These are phyloP conservation scores for Pichia cephalocereana DNA, from an alignment of 805 yeast genomes.

Conservation along the genomic window DNA sequence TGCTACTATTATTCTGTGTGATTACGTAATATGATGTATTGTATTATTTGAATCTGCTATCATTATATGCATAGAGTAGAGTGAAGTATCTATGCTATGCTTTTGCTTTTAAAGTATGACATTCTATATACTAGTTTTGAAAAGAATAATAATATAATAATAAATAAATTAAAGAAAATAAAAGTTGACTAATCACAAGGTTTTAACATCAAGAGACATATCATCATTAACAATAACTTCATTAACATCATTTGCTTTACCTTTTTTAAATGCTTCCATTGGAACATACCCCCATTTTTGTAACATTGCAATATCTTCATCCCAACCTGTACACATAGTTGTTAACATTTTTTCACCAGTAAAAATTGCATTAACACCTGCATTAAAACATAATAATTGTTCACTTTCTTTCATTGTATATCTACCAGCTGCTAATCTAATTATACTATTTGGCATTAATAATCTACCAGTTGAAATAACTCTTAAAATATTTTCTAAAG, in stretches of 20 bases:
- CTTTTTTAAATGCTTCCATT: constrained; percentile 12
- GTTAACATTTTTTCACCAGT: constrained; percentile 78
- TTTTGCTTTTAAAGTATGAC: too few species aligned
- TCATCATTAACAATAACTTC: neutral
- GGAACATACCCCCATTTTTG: constrained; percentile 49
- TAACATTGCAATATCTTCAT: constrained; percentile 64
- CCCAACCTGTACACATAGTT: constrained; percentile 80
- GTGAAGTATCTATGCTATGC: too few species aligned
- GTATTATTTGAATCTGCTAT: too few species aligned
- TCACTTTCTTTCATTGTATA: constrained; percentile 73
- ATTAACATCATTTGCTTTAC: neutral
- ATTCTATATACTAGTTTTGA: too few species aligned
- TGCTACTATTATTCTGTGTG: too few species aligned
- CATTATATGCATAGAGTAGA: too few species aligned
- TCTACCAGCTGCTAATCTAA: constrained; percentile 74
- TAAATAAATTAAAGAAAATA: too few species aligned
- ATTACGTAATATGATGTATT: too few species aligned
- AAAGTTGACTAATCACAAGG: too few species aligned
- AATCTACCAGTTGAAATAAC: constrained; percentile 71
- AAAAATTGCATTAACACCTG: constrained; percentile 73
- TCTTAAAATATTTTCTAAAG: constrained; percentile 54
- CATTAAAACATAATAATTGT: constrained; percentile 66
- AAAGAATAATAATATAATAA: too few species aligned
- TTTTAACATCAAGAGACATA: neutral
- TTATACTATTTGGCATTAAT: constrained; percentile 62